phyloP scores from a whole-genome alignment of 75 land plant species.

The Pseudotsuga menziesii region DNA sequence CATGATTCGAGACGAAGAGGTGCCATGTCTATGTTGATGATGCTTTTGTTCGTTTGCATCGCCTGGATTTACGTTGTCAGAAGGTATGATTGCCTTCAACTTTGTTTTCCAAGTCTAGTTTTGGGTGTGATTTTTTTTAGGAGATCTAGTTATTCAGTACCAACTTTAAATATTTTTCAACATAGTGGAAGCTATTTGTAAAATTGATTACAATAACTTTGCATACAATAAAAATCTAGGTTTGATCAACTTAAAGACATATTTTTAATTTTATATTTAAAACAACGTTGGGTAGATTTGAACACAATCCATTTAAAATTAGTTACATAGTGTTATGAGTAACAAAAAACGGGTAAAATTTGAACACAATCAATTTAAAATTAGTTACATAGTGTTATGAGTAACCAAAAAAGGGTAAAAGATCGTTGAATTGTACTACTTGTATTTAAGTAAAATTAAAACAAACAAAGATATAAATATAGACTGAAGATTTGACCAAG shows the following conservation, averaged over 20 bases:
- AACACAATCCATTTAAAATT: background rate
- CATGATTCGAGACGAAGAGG: background rate
- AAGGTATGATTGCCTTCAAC: background rate
- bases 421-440: too few species aligned
- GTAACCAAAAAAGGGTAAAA: too few species aligned
- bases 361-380: background rate
- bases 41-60: background rate
- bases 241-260: background rate
- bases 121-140: background rate
- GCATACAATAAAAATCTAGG: background rate
- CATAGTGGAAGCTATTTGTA: background rate
- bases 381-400: too few species aligned
- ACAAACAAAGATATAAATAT: too few species aligned
- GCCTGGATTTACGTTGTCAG: slow-evolving; percentile 3
- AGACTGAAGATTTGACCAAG: too few species aligned
- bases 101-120: background rate
- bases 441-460: too few species aligned
- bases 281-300: background rate
- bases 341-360: too few species aligned
- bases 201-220: background rate
- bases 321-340: too few species aligned
- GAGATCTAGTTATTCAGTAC: too few species aligned
- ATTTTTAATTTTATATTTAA: too few species aligned
- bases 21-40: background rate
- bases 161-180: background rate